A percentile compares a stretch with the other conserved stretches of the same genome.
Evolutionary conservation across 1,139 yeast genomes (phyloP).

Genomic region (Zygosaccharomyces sapae): DNA sequence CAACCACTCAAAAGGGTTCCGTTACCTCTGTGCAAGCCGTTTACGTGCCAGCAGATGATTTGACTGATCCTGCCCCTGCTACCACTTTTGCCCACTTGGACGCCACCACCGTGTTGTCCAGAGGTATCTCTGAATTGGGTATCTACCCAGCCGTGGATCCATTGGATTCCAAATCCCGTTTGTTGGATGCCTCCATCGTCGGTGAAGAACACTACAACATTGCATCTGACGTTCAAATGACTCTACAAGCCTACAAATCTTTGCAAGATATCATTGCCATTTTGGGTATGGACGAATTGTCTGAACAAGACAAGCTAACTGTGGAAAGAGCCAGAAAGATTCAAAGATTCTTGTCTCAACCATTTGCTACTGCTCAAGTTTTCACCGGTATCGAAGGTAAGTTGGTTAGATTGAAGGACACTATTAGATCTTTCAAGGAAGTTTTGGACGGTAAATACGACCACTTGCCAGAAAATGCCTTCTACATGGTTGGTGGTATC

Average conservation of each 20-base stretch:
- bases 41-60: slow-evolving; percentile 99
- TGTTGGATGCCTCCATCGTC: slow-evolving; percentile 93
- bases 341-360: slow-evolving; percentile 99
- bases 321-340: slow-evolving; percentile 99
- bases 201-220: slow-evolving; percentile 98
- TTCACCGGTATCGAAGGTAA: slow-evolving; percentile 99
- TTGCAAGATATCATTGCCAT: slow-evolving; percentile 99
- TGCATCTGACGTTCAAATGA: slow-evolving; percentile 94
- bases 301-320: slow-evolving; percentile 96
- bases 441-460: slow-evolving; percentile 98
- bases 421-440: slow-evolving; percentile 90
- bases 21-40: slow-evolving; percentile 99
- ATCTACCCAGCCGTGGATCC: slow-evolving; percentile 99
- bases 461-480: slow-evolving; percentile 97
- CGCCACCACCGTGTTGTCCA: slow-evolving; percentile 99
- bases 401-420: slow-evolving; percentile 94
- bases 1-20: slow-evolving; percentile 99
- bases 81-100: slow-evolving; percentile 99
- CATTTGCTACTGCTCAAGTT: slow-evolving; percentile 99
- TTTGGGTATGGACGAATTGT: slow-evolving; percentile 99
- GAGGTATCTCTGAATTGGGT: slow-evolving; percentile 99
- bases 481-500: slow-evolving; percentile 99
- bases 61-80: slow-evolving; percentile 99
- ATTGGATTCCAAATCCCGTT: slow-evolving; percentile 98
- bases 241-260: slow-evolving; percentile 98